Conservation (phyloP, 345 rosid species). For the Camelina neglecta region DNA sequence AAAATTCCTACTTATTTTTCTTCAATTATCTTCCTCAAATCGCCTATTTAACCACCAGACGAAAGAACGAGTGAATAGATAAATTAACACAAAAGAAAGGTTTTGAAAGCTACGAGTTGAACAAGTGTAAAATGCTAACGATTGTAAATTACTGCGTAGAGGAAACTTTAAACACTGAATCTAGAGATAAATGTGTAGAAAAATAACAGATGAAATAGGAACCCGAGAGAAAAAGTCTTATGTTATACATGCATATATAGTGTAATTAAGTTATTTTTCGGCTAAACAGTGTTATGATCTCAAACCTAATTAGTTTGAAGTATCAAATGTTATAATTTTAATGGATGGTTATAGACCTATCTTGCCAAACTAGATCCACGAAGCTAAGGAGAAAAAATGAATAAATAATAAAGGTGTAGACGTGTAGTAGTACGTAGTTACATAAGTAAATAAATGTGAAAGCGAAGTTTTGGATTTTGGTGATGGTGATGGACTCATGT, state of each 20-base stretch:
- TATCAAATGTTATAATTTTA: background rate
- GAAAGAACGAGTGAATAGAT: background rate
- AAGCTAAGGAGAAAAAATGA: background rate
- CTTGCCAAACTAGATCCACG: constrained; percentile 31
- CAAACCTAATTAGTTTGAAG: background rate
- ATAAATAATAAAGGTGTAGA: background rate
- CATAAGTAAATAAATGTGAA: constrained; percentile 23
- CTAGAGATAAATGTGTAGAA: background rate
- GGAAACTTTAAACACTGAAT: no score
- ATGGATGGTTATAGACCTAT: constrained; percentile 11
- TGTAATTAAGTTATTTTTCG: background rate
- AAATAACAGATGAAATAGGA: background rate
- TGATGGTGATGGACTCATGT: constrained; percentile 28
- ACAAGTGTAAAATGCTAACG: background rate
- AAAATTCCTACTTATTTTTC: background rate
- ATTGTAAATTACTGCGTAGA: no score
- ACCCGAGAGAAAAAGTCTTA: background rate
- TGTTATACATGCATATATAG: background rate
- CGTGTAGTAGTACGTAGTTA: constrained; percentile 12
- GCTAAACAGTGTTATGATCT: background rate
- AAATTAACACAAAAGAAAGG: background rate
- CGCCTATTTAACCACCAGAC: background rate
- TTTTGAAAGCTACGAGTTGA: background rate
- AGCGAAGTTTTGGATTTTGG: constrained; percentile 18
- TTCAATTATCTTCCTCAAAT: background rate